These are phyloP conservation scores for Fraxinus anomala DNA, from an alignment of 257 asterid genomes.

Conservation along the genomic window DNA sequence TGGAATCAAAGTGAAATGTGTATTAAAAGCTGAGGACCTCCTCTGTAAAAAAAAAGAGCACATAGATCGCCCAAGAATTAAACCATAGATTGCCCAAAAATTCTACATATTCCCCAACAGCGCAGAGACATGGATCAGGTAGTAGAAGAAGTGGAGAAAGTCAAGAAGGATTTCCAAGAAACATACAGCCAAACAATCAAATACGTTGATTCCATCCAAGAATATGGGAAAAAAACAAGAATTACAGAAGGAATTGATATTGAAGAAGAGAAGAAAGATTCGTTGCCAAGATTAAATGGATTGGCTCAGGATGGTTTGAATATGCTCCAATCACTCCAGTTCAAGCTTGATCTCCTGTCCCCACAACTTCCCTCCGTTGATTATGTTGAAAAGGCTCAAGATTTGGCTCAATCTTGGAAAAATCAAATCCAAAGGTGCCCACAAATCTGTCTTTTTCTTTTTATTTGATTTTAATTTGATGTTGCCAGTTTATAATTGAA, in stretches of 20 bases:
- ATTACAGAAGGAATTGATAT: constrained; percentile 31
- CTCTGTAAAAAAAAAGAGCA: too few species aligned
- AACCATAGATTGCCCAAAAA: not conserved
- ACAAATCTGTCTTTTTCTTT: not conserved
- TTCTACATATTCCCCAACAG: not conserved
- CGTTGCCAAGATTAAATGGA: constrained; percentile 87
- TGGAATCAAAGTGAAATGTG: not conserved
- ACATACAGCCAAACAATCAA: constrained; percentile 43
- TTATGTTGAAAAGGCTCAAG: constrained; percentile 63
- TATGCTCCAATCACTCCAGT: constrained; percentile 69
- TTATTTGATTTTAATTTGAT: not conserved
- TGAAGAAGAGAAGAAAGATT: constrained; percentile 50
- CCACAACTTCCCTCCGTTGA: constrained; percentile 74
- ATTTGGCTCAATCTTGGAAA: constrained; percentile 72
- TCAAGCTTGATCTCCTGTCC: constrained; percentile 86
- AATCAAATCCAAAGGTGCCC: constrained; percentile 64
- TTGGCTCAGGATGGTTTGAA: constrained; percentile 81
- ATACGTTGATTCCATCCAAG: constrained; percentile 59
- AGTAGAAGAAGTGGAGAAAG: constrained; percentile 65
- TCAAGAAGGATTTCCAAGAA: constrained; percentile 58
- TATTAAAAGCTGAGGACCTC: too few species aligned
- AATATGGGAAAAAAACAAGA: constrained; percentile 58
- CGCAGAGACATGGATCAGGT: constrained; percentile 63
- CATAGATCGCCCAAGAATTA: not conserved
- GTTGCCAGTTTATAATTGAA: constrained; percentile 4